Base-by-base conservation (phyloP, 371 early-diverging fungal genomes). In the Parasitella parasitica region DNA sequence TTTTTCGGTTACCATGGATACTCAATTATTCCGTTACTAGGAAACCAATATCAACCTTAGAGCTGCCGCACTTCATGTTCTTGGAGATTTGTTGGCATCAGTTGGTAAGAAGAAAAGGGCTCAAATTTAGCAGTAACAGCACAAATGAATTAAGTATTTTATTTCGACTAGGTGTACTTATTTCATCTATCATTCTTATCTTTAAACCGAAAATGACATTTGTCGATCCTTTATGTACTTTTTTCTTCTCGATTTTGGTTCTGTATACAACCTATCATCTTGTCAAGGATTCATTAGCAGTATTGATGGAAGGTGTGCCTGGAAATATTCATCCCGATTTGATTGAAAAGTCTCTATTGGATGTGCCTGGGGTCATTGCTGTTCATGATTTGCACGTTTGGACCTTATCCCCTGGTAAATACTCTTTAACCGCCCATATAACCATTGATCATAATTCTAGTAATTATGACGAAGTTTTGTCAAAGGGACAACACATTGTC, bases 151-250 rank as follows among this genome's bases (percentile, higher is more conserved):
- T 46, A 24, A 46, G 13, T 13, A 24, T 20, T 18, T 46, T 4
- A 20, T 20, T 24, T 13, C 13, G 12, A n/a, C n/a, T 53, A 73
- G 77, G 96, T n/a, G 94, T 96, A 5, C 70, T 96, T 34, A 85
- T 93, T 41, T 93, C 96, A 2, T 85, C 92, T 6, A 75, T 89
- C 16, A 70, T 92, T 36, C 86, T 93, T n/a, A 83, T 83, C 38
- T 77, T 90, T 59, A 82, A 86, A 51, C 93, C 93, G 6, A 65
- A 67, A 13, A 66, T 71, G 43, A 86, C 88, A 13, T 82, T 89
- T 63, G 88, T 92, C 30, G 95, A 96, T 69, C 91, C 94, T 4
- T 60, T 92, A n/a, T 94, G 94, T 77, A 94, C 95, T 6, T 86
- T 94, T 63, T 34, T 91, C 20, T 96, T 94, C 71, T 89, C 92